Evolutionary conservation across 768 basidiomycete genomes (phyloP), one percentile per base, ranked within the genome.

Genomic region (Nevesoporus exiguus): DNA sequence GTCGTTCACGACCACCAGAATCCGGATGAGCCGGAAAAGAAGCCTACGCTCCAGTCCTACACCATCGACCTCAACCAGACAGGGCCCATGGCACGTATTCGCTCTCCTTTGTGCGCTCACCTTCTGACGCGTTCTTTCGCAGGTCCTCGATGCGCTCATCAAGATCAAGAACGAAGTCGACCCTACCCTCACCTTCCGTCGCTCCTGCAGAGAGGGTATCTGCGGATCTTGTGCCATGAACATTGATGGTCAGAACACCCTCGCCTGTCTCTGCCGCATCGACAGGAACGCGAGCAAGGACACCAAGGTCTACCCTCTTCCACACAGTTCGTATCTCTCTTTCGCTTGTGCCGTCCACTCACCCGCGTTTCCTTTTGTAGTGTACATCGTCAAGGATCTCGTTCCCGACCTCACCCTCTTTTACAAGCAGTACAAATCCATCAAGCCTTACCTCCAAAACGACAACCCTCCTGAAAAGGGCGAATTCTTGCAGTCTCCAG

Each of bases 361-460:
- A 10, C 6, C 24, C 14, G n/a, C 10, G n/a, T 11, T n/a, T n/a
- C n/a, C 2, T 21, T 15, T 37, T 1, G 5, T 69, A 96, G 95
- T 97, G 95, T 97, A 96, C 75, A 82, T 98, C 67, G 93, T 98
- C 73, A 98, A 98, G 79, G 97, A 99, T 75, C 86, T 99, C 66
- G 95, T 99, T 3, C 92, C 90, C 19, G 88, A 92, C 76, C 77
- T 90, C 61, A 90, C 89, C 10, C 84, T 84, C 59, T 95, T 95
- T 82, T 95, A 94, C 85, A 98, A 98, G 73, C 97, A 99, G 71
- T 98, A 99, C 89, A 98, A 98, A 76, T 95, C 94, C 17, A 96
- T 99, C 72, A 86, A 99, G 71, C 96, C 96, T 5, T 98, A 86
- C 79, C 81, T 98, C 34, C 87, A 96, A 78, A 94, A 93, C 73